These are phyloP conservation scores for Chlamydomonas sp. DNA, from an alignment of 139 green algal species.

Conservation along the genomic window DNA sequence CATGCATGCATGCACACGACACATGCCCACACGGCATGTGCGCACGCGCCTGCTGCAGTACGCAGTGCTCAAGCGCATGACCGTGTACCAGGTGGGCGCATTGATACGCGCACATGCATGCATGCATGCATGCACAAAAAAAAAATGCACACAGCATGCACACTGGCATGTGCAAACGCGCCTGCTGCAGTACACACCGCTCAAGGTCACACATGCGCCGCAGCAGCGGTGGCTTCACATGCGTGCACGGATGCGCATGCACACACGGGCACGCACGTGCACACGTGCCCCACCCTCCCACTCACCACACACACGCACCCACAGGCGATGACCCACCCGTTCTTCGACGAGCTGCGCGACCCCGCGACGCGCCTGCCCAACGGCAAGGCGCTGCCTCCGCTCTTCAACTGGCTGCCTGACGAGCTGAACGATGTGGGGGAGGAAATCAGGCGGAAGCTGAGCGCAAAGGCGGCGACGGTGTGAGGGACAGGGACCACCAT, in stretches of 20 bases:
- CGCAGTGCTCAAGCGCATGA: constrained; percentile 65
- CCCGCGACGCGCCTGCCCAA: constrained; percentile 73
- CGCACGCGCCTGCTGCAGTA: constrained; percentile 86
- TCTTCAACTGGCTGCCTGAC: constrained; percentile 86
- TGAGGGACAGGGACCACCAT: too few species aligned
- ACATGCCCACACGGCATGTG: too few species aligned
- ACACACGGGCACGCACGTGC: too few species aligned
- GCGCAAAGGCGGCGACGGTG: constrained; percentile 17
- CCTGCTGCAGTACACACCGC: constrained; percentile 88
- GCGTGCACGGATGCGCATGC: too few species aligned
- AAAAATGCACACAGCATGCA: too few species aligned
- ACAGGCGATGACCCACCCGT: constrained; percentile 80
- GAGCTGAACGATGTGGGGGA: constrained; percentile 64
- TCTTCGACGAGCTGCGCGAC: constrained; percentile 94
- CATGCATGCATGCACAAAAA: too few species aligned
- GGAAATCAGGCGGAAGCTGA: constrained; percentile 51
- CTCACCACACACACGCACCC: too few species aligned
- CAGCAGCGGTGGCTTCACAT: constrained; percentile 51
- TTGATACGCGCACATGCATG: too few species aligned
- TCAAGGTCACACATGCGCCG: constrained; percentile 57
- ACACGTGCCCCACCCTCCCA: too few species aligned
- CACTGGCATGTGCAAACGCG: too few species aligned
- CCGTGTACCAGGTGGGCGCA: constrained; percentile 50
- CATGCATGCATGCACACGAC: too few species aligned
- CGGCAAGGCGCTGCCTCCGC: constrained; percentile 65